Evolutionary conservation across 805 yeast species (phyloP).

Genomic region (Ogataea nitratoaversa): DNA sequence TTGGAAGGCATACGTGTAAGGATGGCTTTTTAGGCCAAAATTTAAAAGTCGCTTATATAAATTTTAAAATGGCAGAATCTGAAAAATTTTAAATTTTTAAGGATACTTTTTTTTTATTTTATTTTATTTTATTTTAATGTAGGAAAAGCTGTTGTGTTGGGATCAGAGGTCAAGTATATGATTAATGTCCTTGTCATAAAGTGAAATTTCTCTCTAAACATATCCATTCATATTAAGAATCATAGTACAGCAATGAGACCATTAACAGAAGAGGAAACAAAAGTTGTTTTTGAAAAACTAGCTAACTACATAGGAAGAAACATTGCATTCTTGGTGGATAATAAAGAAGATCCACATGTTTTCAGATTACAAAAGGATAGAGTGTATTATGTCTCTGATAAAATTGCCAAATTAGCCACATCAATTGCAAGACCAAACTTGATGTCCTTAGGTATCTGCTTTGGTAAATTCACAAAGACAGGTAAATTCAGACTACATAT

Average conservation of each 20-base stretch:
- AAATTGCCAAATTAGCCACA: slow-evolving; percentile 82
- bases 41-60: too few relatives aligned
- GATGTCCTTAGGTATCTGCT: slow-evolving; percentile 89
- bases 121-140: background rate
- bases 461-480: slow-evolving; percentile 96
- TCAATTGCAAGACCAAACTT: slow-evolving; percentile 83
- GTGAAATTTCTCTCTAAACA: too few relatives aligned
- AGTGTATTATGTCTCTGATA: slow-evolving; percentile 87
- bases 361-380: slow-evolving; percentile 94
- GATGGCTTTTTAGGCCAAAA: too few relatives aligned
- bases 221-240: background rate
- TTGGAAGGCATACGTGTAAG: too few relatives aligned
- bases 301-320: slow-evolving; percentile 97
- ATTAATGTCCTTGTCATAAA: background rate
- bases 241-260: slow-evolving; percentile 65
- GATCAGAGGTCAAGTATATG: background rate
- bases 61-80: too few relatives aligned
- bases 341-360: slow-evolving; percentile 84
- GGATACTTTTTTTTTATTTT: background rate
- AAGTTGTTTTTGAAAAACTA: slow-evolving; percentile 89
- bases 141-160: background rate
- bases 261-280: slow-evolving; percentile 94
- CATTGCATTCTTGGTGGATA: slow-evolving; percentile 81
- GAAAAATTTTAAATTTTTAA: slow-evolving; percentile 3
- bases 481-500: slow-evolving; percentile 95